phyloP scores from a whole-genome alignment of 1,284 basidiomycete species.

The Gomphus bonarii region DNA sequence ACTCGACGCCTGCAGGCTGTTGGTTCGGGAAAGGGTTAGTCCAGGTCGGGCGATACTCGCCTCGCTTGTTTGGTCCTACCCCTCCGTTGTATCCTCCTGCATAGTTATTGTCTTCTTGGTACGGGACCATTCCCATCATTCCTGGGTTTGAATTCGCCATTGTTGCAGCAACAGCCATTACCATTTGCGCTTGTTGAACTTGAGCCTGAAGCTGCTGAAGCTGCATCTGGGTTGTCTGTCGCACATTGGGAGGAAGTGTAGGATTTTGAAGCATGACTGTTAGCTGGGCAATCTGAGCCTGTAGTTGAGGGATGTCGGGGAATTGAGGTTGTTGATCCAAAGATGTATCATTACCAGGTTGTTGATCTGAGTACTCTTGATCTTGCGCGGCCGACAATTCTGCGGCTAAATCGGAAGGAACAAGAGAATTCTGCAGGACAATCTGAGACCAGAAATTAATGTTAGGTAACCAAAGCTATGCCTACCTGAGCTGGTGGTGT shows the following conservation, averaged over 20 bases:
- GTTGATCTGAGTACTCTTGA: slow-evolving; percentile 56
- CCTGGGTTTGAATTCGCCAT: slow-evolving; percentile 6
- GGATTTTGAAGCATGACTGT: slow-evolving; percentile 69
- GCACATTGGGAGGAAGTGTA: slow-evolving; percentile 54
- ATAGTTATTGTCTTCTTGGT: slow-evolving; percentile 11
- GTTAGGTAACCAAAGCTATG: not conserved
- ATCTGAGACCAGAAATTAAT: not conserved
- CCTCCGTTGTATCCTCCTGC: slow-evolving; percentile 17
- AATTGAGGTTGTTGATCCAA: slow-evolving; percentile 37
- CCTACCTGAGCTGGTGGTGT: slow-evolving; percentile 3
- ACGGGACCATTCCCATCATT: slow-evolving; percentile 5
- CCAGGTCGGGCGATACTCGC: slow-evolving; percentile 30
- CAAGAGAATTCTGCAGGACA: not conserved
- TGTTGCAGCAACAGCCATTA: slow-evolving; percentile 41
- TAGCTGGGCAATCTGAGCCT: slow-evolving; percentile 68
- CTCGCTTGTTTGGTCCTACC: slow-evolving; percentile 28
- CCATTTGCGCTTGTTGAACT: slow-evolving; percentile 62
- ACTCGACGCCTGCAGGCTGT: slow-evolving; percentile 56
- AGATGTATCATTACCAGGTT: slow-evolving; percentile 36
- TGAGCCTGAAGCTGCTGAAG: slow-evolving; percentile 69
- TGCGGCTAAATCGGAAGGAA: not conserved
- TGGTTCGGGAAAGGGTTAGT: slow-evolving; percentile 48
- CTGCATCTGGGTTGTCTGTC: slow-evolving; percentile 69
- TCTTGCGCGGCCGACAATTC: slow-evolving; percentile 21
- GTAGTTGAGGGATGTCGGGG: slow-evolving; percentile 71